Evolutionary conservation across 2,329 filamentous ascomycete species (phyloP).

Genomic region (Claviceps capensis): DNA sequence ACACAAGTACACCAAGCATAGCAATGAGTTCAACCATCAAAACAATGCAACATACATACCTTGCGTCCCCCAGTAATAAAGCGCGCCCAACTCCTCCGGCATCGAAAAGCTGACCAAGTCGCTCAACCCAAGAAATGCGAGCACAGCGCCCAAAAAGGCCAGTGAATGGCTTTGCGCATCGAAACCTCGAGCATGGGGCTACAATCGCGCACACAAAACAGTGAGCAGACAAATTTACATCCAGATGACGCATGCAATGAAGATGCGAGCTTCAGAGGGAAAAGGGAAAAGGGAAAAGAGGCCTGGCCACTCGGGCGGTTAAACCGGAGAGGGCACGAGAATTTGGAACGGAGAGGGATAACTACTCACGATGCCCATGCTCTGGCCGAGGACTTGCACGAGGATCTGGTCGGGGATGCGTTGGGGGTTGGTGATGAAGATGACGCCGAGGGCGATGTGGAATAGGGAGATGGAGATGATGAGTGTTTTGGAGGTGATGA

Average conservation of each 20-base stretch:
- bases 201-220: too few relatives aligned
- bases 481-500: slow-evolving; percentile 68
- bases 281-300: too few relatives aligned
- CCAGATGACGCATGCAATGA: too few relatives aligned
- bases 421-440: slow-evolving; percentile 63
- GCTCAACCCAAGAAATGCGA: slow-evolving; percentile 44
- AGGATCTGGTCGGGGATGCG: slow-evolving; percentile 65
- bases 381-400: slow-evolving; percentile 69
- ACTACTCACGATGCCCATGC: slow-evolving; percentile 59
- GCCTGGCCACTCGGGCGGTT: too few relatives aligned
- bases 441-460: slow-evolving; percentile 71
- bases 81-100: slow-evolving; percentile 49
- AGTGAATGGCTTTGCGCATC: slow-evolving; percentile 55
- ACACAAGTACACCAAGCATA: too few relatives aligned
- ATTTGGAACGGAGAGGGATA: too few relatives aligned
- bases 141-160: slow-evolving; percentile 57
- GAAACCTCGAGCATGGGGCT: slow-evolving; percentile 56
- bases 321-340: too few relatives aligned
- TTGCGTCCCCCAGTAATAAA: slow-evolving; percentile 54
- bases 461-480: slow-evolving; percentile 72
- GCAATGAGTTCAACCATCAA: too few relatives aligned
- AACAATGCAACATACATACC: slow-evolving; percentile 30
- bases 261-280: too few relatives aligned
- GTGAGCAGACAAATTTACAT: too few relatives aligned
- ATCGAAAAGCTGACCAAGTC: slow-evolving; percentile 54